Conservation (phyloP, 805 yeast genomes). For the Ogataea glucozyma region DNA sequence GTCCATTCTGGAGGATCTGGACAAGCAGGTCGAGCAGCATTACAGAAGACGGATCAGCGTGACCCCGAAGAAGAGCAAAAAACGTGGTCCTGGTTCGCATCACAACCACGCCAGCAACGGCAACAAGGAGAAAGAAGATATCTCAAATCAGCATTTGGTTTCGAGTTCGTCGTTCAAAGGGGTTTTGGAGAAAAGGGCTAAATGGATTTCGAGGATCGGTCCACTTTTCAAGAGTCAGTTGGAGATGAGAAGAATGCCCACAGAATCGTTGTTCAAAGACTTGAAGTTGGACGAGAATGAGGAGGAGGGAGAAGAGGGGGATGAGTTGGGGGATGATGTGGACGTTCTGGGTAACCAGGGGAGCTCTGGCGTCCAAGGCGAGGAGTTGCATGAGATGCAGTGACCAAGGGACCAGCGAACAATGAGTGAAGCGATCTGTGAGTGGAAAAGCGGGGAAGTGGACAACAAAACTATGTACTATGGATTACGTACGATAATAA, state of each 20-base stretch:
- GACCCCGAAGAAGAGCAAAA: slow-evolving; percentile 62
- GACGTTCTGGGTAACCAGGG: slow-evolving; percentile 22
- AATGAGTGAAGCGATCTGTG: background rate
- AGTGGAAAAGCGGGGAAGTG: no score
- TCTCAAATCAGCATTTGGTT: slow-evolving; percentile 55
- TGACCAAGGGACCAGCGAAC: background rate
- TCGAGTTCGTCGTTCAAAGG: slow-evolving; percentile 78
- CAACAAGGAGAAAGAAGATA: slow-evolving; percentile 27
- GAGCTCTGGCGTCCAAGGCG: slow-evolving; percentile 17
- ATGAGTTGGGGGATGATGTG: slow-evolving; percentile 26
- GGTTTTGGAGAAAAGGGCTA: slow-evolving; percentile 76
- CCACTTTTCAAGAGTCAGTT: slow-evolving; percentile 70
- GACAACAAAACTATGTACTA: no score
- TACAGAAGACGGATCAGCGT: slow-evolving; percentile 80
- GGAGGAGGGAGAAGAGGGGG: slow-evolving; percentile 31
- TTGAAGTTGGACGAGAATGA: slow-evolving; percentile 26
- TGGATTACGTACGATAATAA: slow-evolving; percentile 6
- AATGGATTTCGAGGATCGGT: slow-evolving; percentile 91
- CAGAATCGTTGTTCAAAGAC: slow-evolving; percentile 53
- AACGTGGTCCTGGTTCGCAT: slow-evolving; percentile 38
- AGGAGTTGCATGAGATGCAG: slow-evolving; percentile 18
- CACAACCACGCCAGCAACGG: slow-evolving; percentile 26
- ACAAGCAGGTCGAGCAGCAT: slow-evolving; percentile 95
- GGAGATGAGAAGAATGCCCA: slow-evolving; percentile 76
- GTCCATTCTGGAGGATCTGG: slow-evolving; percentile 87